phyloP scores from a whole-genome alignment of 2,329 filamentous ascomycete species.

The Epichloe amarillans region DNA sequence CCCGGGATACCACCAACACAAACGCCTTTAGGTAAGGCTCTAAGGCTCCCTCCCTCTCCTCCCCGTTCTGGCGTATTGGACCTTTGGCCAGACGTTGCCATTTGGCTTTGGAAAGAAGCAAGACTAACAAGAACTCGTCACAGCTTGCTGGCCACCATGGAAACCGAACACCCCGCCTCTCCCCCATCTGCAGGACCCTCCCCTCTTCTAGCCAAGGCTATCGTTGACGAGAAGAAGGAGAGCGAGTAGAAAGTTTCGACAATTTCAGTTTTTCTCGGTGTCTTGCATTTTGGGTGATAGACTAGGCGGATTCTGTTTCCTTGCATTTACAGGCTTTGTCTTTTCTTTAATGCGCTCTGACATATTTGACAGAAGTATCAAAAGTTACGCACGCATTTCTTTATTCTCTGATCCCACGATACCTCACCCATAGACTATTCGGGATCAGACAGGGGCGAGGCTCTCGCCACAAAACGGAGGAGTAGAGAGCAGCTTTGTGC shows the following conservation, averaged over 20 bases:
- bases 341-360: slow-evolving; percentile 4
- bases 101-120: neutral
- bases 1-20: slow-evolving; percentile 45
- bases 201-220: slow-evolving; percentile 53
- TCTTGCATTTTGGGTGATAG: slow-evolving; percentile 39
- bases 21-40: slow-evolving; percentile 88
- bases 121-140: neutral
- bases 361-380: slow-evolving; percentile 30
- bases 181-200: slow-evolving; percentile 59
- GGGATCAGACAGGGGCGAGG: slow-evolving; percentile 14
- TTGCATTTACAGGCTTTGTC: slow-evolving; percentile 15
- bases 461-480: slow-evolving; percentile 18
- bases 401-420: slow-evolving; percentile 28
- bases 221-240: slow-evolving; percentile 44
- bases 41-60: too few relatives aligned
- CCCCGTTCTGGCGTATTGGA: neutral
- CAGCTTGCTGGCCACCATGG: slow-evolving; percentile 48
- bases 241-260: slow-evolving; percentile 29
- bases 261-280: slow-evolving; percentile 19
- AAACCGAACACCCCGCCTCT: slow-evolving; percentile 50
- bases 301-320: slow-evolving; percentile 31
- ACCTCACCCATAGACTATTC: slow-evolving; percentile 34
- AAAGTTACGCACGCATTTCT: slow-evolving; percentile 30
- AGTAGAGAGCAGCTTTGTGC: slow-evolving; percentile 5
- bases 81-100: neutral